Evolutionary conservation across 202 grass and related monocot genomes (phyloP).

Genomic region (Bolboschoenoplectus hybrid): DNA sequence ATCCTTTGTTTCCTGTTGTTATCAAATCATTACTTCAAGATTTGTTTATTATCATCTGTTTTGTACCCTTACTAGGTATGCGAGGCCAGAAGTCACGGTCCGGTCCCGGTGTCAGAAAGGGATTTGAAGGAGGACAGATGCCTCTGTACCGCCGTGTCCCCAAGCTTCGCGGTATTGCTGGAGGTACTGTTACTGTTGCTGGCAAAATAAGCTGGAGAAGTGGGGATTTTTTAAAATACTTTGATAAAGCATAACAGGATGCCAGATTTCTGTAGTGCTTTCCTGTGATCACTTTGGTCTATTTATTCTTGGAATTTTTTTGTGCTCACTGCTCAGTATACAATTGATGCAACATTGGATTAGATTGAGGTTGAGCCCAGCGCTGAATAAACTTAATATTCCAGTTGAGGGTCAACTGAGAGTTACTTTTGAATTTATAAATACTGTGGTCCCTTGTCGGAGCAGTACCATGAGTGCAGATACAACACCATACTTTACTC

Average conservation of each 20-base stretch:
- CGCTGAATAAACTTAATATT: not conserved
- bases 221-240: conserved; percentile 2
- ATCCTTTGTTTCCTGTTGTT: not conserved
- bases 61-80: conserved; percentile 29
- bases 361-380: not conserved
- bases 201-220: not conserved
- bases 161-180: conserved; percentile 89
- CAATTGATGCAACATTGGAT: not conserved
- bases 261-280: not conserved
- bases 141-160: conserved; percentile 90
- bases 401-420: not conserved
- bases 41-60: conserved; percentile 1
- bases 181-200: conserved; percentile 49
- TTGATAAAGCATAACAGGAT: not conserved
- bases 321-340: not conserved
- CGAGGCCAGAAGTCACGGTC: conserved; percentile 92
- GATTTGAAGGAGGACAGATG: conserved; percentile 99
- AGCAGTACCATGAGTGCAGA: not conserved
- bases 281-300: not conserved
- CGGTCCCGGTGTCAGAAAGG: conserved; percentile 76
- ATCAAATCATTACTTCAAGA: not conserved
- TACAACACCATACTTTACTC: conserved; percentile 1
- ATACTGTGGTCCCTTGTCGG: not conserved
- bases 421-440: conserved; percentile 10
- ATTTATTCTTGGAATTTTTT: not conserved